A percentile compares a stretch with the other conserved stretches of the same genome.
Evolutionary conservation across 768 basidiomycete genomes (phyloP).

Genomic region (Agaricus sinodeliciosus): DNA sequence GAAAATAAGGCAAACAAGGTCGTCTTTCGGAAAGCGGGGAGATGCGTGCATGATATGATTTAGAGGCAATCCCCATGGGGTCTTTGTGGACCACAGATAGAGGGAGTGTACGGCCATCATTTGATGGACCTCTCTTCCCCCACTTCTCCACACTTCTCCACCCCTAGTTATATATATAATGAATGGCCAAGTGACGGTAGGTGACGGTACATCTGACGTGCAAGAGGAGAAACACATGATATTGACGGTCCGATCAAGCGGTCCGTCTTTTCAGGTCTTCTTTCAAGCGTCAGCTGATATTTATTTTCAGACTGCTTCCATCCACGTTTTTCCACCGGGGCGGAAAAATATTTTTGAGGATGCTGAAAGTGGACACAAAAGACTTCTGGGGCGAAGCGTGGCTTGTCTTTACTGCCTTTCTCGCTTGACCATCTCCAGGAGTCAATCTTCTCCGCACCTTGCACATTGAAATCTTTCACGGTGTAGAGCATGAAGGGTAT

Average conservation of each 20-base stretch:
- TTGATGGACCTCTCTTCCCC: no score
- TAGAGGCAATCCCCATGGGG: no score
- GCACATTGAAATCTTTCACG: not conserved
- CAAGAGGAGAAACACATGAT: not conserved
- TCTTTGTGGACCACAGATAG: no score
- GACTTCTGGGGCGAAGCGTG: not conserved
- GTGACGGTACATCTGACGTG: no score
- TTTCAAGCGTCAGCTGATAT: not conserved
- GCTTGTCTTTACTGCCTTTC: not conserved
- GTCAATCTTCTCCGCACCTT: not conserved
- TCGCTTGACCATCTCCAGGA: not conserved
- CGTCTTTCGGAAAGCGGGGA: no score
- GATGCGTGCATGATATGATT: no score
- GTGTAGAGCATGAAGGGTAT: not conserved
- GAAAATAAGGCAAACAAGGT: no score
- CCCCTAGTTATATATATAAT: no score
- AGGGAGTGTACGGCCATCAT: no score
- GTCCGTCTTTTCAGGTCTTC: not conserved
- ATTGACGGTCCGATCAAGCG: not conserved
- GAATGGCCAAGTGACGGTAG: no score
- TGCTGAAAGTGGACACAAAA: not conserved
- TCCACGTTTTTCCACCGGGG: not conserved
- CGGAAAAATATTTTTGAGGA: constrained; percentile 2
- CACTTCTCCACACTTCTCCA: no score
- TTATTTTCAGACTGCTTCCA: not conserved